Base-by-base conservation (phyloP, 228 moss, liverwort and hornwort genomes). In the Sphagnum fallax region DNA sequence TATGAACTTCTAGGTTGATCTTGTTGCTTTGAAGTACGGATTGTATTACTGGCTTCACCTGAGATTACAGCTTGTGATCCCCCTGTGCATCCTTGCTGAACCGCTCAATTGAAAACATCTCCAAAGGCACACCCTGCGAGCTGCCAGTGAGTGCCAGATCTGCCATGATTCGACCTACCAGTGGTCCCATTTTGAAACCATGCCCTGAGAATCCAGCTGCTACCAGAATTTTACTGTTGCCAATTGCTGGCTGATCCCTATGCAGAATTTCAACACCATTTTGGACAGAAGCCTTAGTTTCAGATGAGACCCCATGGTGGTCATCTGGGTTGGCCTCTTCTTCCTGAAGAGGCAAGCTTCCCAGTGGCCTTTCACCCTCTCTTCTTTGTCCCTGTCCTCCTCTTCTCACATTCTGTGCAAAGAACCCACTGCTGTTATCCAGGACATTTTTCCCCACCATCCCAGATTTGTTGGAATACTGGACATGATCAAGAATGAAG, bases 191-290 rank as follows among this genome's bases (percentile, higher is more conserved):
- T 79, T 98, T 93, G 68, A 98, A 98, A 16, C 98, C 98, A 67
- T 98, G 98, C 63, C 98, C 98, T 60, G 98, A 93, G 77, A 98
- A 98, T 60, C 93, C 98, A 58, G 80, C 91, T 4, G 93, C 98
- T 14, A 98, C 70, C 9, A 91, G 51, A 14, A 98, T 57, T 16
- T 73, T 73, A 18, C 74, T 16, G 6, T 52, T 55, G 16, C 61
- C 10, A 59, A 52, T 52, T 8, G 12, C 16, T 32, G 47, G 4
- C n/a, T 57, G 63, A 10, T 61, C 69, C 15, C 61, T 70, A 2
- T 32, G 32, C 7, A 49, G 48, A 12, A 55, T 8, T 55, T 55
- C 9, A 4, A 70, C 48, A 60, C 69, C 69, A 51, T 70, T 70
- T 62, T 70, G 69, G 14, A 62, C 69, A 70, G 49, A 70, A 15